Percentiles rank a stretch among this genome's conserved stretches.
phyloP scores from a whole-genome alignment of 768 basidiomycete species.

The Mycena indigotica region DNA sequence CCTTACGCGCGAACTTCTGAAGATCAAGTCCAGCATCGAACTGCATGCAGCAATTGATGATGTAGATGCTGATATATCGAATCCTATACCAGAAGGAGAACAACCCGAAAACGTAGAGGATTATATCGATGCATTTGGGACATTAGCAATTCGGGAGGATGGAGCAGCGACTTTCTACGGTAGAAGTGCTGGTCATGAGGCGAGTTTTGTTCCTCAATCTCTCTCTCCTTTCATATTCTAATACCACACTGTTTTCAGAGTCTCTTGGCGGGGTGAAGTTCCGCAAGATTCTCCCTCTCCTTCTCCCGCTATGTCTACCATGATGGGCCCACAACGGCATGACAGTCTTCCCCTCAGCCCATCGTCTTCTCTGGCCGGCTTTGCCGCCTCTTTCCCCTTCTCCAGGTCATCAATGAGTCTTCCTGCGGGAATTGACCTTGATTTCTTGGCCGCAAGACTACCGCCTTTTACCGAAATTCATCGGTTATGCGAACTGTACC shows the following conservation, averaged over 20 bases:
- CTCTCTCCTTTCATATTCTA: neutral
- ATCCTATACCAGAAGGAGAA: neutral
- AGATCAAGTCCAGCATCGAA: constrained; percentile 70
- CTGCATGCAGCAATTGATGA: constrained; percentile 59
- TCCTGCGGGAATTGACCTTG: constrained; percentile 42
- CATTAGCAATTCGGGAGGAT: constrained; percentile 67
- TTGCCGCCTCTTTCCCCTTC: constrained; percentile 51
- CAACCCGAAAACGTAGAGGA: constrained; percentile 46
- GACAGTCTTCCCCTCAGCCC: constrained; percentile 5
- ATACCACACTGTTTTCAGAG: neutral
- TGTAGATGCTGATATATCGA: constrained; percentile 27
- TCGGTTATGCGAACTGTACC: constrained; percentile 66
- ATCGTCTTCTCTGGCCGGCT: constrained; percentile 13
- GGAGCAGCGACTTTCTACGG: constrained; percentile 74
- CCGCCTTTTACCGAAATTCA: constrained; percentile 62
- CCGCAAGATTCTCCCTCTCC: constrained; percentile 14
- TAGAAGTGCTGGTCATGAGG: constrained; percentile 73
- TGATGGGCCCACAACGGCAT: constrained; percentile 11
- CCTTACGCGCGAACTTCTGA: constrained; percentile 58
- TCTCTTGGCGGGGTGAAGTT: constrained; percentile 36
- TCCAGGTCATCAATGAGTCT: constrained; percentile 38
- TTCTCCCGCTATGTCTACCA: constrained; percentile 20
- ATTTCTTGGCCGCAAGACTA: constrained; percentile 52
- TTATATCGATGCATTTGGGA: constrained; percentile 71
- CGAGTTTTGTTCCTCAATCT: too few relatives aligned